Evolutionary conservation across 2,329 filamentous ascomycete species (phyloP), one percentile per base, ranked within the genome.

Genomic region (Penicillium rolfsii): DNA sequence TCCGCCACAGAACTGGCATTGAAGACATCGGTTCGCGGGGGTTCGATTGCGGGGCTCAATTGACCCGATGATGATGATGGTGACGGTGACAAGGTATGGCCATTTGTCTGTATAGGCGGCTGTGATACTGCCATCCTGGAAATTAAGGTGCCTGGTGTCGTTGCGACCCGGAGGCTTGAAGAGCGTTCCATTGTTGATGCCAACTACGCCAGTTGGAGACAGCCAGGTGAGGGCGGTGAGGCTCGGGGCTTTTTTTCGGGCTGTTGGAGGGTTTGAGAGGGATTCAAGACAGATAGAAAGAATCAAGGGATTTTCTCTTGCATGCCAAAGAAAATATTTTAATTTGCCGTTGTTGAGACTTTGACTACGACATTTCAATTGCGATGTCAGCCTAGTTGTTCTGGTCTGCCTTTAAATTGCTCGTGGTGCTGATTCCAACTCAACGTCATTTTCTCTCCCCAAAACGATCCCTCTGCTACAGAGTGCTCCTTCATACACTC

Each of bases 1-100:
- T 96, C 91, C 67, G 89, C 84, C 67, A 93, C 84, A 69, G 87
- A 91, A 67, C 85, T 84, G 69, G 91, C 91, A 80, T 89, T 85
- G 79, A 87, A 87, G 72, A 95, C 83, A 71, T 77, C 73, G 38
- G 69, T 61, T 16, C 66, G 60, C 38, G 69, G 55, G 48, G 62
- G 28, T 35, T 61, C 28, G 36, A 57, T 22, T 19, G 40, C n/a
- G 33, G 50, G 50, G 35, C 38, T 52, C 19, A 46, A 59, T 58
- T 56, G 55, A 5, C 61, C 56, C n/a, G 38, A 11, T 19, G 52
- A 33, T 5, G 64, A 36, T 5, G 57, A 57, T 5, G 53, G 33
- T 5, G 55, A 55, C 24, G 55, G 46, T 3, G 60, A 56, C 12
- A 48, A 48, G n/a, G 35, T 46, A 62, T 73, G 64, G 57, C 73